phyloP scores from a whole-genome alignment of 2,329 filamentous ascomycete species.

The Trichocomaceae sp. region DNA sequence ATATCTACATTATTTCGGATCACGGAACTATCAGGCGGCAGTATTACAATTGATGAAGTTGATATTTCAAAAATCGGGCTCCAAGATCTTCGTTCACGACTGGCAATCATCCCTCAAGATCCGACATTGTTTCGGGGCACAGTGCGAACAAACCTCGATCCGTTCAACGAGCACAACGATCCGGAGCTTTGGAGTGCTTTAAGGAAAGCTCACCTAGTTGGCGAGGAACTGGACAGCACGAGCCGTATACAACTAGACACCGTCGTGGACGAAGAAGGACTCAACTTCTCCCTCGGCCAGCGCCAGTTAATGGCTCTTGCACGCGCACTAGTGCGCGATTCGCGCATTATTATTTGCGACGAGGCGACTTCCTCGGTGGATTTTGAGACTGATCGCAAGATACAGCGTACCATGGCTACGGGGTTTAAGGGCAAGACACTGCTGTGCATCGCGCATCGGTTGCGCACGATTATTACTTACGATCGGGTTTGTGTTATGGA shows the following conservation, averaged over 20 bases:
- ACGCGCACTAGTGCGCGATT: slow-evolving; percentile 77
- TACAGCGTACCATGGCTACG: slow-evolving; percentile 77
- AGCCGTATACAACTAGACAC: slow-evolving; percentile 74
- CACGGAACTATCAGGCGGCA: slow-evolving; percentile 35
- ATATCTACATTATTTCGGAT: slow-evolving; percentile 42
- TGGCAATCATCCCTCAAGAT: slow-evolving; percentile 43
- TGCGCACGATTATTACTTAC: slow-evolving; percentile 89
- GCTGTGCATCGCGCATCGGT: slow-evolving; percentile 83
- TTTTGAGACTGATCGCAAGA: slow-evolving; percentile 94
- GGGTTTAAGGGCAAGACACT: slow-evolving; percentile 83
- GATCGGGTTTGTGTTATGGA: slow-evolving; percentile 98
- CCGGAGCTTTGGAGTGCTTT: slow-evolving; percentile 44
- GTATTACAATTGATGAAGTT: slow-evolving; percentile 39
- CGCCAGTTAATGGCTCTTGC: slow-evolving; percentile 93
- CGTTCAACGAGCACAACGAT: slow-evolving; percentile 41
- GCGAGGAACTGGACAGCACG: slow-evolving; percentile 27
- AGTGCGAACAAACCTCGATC: slow-evolving; percentile 40
- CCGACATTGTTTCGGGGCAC: slow-evolving; percentile 41
- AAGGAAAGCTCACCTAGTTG: slow-evolving; percentile 41
- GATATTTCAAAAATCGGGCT: slow-evolving; percentile 38
- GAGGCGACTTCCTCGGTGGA: slow-evolving; percentile 91
- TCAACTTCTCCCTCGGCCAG: slow-evolving; percentile 95
- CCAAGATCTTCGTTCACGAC: slow-evolving; percentile 36
- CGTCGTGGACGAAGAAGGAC: slow-evolving; percentile 82
- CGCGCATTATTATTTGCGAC: slow-evolving; percentile 92